Evolutionary conservation across 805 yeast species (phyloP).

Genomic region (Candida montana): DNA sequence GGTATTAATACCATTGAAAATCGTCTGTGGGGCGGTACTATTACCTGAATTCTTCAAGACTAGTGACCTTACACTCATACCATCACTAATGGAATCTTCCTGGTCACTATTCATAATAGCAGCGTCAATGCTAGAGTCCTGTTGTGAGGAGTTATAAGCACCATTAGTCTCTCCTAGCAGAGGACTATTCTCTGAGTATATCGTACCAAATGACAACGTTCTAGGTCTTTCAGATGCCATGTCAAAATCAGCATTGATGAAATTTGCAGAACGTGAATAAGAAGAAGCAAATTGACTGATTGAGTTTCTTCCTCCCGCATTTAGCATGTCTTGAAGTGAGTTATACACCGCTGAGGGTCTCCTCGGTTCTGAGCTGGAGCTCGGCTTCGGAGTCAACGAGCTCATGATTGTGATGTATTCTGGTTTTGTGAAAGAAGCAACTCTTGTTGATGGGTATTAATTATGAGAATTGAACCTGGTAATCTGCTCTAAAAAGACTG

Average conservation of each 20-base stretch:
- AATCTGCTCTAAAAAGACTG: too few relatives aligned
- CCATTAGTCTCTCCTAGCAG: conserved; percentile 9
- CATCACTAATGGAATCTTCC: conserved; percentile 2
- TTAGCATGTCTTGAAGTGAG: conserved; percentile 22
- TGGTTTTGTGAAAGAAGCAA: neutral
- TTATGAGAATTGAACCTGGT: too few relatives aligned
- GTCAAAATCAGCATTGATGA: conserved; percentile 25
- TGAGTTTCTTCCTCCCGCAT: conserved; percentile 23
- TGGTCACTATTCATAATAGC: conserved; percentile 3
- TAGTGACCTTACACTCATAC: conserved; percentile 14
- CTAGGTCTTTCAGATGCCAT: conserved; percentile 17
- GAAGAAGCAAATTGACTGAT: conserved; percentile 24
- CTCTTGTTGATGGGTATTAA: neutral
- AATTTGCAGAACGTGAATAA: conserved; percentile 22
- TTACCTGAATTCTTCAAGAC: conserved; percentile 26
- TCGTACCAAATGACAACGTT: conserved; percentile 13
- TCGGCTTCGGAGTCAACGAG: neutral
- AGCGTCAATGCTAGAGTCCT: neutral
- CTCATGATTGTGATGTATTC: neutral
- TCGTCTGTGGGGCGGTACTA: conserved; percentile 69
- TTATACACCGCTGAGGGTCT: conserved; percentile 19
- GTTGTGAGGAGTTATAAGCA: neutral
- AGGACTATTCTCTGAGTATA: conserved; percentile 13
- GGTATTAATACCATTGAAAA: conserved; percentile 73
- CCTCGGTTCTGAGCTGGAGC: conserved; percentile 6